Percentiles rank a stretch among this genome's conserved stretches.
These are phyloP conservation scores for Colletotrichum horii DNA, from an alignment of 2,329 filamentous ascomycete species.

Conservation along the genomic window DNA sequence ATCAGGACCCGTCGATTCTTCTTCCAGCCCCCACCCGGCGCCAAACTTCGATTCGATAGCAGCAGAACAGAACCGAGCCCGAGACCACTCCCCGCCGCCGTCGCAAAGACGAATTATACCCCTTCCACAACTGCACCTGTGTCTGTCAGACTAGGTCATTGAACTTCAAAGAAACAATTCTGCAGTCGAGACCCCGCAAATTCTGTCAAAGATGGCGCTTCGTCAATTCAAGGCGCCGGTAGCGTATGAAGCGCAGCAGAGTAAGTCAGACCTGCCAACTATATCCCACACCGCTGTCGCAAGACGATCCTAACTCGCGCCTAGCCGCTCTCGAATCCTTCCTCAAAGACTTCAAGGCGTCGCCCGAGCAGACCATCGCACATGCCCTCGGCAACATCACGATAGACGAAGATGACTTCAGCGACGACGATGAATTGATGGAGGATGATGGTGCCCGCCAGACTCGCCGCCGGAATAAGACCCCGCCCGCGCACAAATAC, in stretches of 20 bases:
- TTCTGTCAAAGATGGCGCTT: conserved; percentile 74
- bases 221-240: conserved; percentile 79
- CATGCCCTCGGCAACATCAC: conserved; percentile 85
- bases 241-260: conserved; percentile 86
- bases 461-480: conserved; percentile 50
- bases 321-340: conserved; percentile 86
- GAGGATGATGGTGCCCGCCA: conserved; percentile 72
- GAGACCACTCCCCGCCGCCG: background rate
- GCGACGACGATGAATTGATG: conserved; percentile 93
- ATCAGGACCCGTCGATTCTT: conserved; percentile 16
- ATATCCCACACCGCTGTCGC: conserved; percentile 11
- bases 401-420: conserved; percentile 84
- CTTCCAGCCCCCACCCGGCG: conserved; percentile 27
- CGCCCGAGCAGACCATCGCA: conserved; percentile 71
- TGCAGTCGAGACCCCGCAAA: background rate
- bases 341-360: conserved; percentile 85
- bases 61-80: conserved; percentile 3
- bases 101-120: background rate
- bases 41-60: conserved; percentile 14
- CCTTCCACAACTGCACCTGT: background rate
- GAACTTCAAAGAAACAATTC: background rate
- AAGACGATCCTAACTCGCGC: conserved; percentile 29
- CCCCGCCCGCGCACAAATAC: conserved; percentile 80
- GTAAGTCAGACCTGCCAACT: conserved; percentile 50
- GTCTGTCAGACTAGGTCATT: background rate